These are phyloP conservation scores for Candida manassasensis DNA, from an alignment of 805 yeast species.

Conservation along the genomic window DNA sequence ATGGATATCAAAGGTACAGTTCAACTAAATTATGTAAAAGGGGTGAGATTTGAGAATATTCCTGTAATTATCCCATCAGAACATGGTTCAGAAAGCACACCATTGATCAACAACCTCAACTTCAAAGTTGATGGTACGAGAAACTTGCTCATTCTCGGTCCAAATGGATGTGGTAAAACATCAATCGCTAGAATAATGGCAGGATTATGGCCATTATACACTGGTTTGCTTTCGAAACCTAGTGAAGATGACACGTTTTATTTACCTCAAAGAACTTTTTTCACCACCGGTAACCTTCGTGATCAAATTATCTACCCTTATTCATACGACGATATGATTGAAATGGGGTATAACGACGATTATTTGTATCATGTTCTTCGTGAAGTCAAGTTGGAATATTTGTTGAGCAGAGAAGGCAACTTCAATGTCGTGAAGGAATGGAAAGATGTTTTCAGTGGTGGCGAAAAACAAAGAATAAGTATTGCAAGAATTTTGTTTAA, in stretches of 20 bases:
- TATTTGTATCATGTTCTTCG: slow-evolving; percentile 61
- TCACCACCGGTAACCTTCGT: slow-evolving; percentile 75
- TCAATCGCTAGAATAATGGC: slow-evolving; percentile 79
- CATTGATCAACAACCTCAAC: slow-evolving; percentile 53
- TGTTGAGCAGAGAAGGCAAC: slow-evolving; percentile 61
- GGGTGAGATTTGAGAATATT: slow-evolving; percentile 77
- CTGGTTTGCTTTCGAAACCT: slow-evolving; percentile 80
- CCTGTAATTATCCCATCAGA: slow-evolving; percentile 75
- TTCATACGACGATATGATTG: slow-evolving; percentile 72
- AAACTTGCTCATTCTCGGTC: slow-evolving; percentile 74
- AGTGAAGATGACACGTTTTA: slow-evolving; percentile 62
- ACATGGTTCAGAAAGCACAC: slow-evolving; percentile 56
- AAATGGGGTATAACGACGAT: slow-evolving; percentile 64
- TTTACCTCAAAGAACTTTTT: slow-evolving; percentile 84
- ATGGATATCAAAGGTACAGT: slow-evolving; percentile 70
- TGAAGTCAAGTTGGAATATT: slow-evolving; percentile 77
- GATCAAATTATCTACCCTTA: slow-evolving; percentile 90
- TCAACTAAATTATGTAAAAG: slow-evolving; percentile 63
- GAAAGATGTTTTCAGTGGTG: slow-evolving; percentile 94
- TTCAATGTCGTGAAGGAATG: slow-evolving; percentile 61
- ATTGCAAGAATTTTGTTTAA: slow-evolving; percentile 83
- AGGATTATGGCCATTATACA: slow-evolving; percentile 87
- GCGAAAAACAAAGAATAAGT: slow-evolving; percentile 86
- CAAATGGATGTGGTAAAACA: slow-evolving; percentile 89
- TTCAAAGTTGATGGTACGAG: slow-evolving; percentile 59